Base-by-base conservation (phyloP, 2,329 filamentous ascomycete genomes). In the Sarocladium oryzae region DNA sequence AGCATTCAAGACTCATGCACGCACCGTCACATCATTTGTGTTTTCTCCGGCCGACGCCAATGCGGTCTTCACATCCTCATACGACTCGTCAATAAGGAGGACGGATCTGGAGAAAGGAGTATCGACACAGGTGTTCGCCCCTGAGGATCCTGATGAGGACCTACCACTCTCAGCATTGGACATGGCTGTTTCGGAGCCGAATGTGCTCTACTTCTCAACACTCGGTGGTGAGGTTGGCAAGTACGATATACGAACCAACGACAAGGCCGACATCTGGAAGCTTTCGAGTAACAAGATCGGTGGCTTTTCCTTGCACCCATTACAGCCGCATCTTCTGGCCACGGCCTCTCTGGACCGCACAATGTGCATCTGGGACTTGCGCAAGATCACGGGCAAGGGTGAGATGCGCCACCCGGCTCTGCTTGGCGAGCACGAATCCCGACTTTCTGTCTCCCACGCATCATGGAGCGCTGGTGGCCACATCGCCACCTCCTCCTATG, bases 201-300 rank as follows among this genome's bases (percentile, higher is more conserved):
- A 93, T 56, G 72, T 83, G 2, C 72, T 99, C 1, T 86, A 90
- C 62, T 97, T 96, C 68, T 92, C 91, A 0, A 96, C 92, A 0
- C 73, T 99, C 0, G 78, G 88, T 30, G 93, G 93, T 2, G 75
- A 74, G 0, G 84, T 97, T 24, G 91, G 91, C 0, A 83, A 86
- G 1, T 84, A 93, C 61, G 93, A 99, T 61, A 76, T 86, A 51
- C 82, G 92, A 7, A 76, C 78, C 0, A 66, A 76, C 0, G 69
- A 69, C 6, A 37, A 49, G 30, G 75, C 81, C 2, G 80, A 89
- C 15, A 71, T 87, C 1, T 95, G 89, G 79, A 76, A 81, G 8
- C 72, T 97, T 0, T 87, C 85, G 0, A 90, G 95, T 50, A 91
- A 95, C 66, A 99, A 99, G 63, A 96, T 99, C 51, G 93, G 93